Evolutionary conservation across 208 protist genomes (phyloP).

Genomic region (Crithidia bombi): DNA sequence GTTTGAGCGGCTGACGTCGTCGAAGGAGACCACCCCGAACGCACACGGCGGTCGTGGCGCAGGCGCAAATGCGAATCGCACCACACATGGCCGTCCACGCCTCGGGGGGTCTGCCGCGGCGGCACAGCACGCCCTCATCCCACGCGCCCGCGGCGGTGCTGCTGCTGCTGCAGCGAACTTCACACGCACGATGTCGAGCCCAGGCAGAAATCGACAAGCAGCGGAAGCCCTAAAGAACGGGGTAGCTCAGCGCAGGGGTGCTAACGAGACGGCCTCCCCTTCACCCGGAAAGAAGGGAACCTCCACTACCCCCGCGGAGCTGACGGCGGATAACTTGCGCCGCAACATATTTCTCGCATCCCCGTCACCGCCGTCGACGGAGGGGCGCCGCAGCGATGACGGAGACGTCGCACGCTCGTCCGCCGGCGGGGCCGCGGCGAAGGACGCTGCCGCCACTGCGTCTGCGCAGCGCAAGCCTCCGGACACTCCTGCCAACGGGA

Average conservation of each 20-base stretch:
- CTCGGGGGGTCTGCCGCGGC: not conserved
- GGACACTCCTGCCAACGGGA: no score
- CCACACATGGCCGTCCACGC: slow-evolving; percentile 5
- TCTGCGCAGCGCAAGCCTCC: no score
- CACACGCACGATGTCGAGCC: not conserved
- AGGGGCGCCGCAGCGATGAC: slow-evolving; percentile 14
- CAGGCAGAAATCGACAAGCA: not conserved
- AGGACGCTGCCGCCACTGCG: not conserved
- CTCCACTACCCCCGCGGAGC: slow-evolving; percentile 5
- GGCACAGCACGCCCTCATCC: not conserved
- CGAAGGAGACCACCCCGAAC: slow-evolving; percentile 8
- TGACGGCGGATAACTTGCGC: slow-evolving; percentile 36
- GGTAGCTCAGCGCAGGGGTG: not conserved
- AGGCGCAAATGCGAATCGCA: not conserved
- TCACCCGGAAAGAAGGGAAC: slow-evolving; percentile 1
- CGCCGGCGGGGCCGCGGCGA: not conserved
- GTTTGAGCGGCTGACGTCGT: slow-evolving; percentile 26
- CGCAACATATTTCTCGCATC: slow-evolving; percentile 24
- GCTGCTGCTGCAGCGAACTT: not conserved
- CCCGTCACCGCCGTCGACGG: slow-evolving; percentile 9
- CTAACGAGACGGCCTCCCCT: not conserved
- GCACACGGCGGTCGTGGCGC: slow-evolving; percentile 6
- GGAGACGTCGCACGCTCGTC: not conserved
- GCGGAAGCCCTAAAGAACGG: not conserved
- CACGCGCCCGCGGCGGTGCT: not conserved